Evolutionary conservation across 2,329 filamentous ascomycete genomes (phyloP), one percentile per base, ranked within the genome.

Genomic region (Colletotrichum costaricense): DNA sequence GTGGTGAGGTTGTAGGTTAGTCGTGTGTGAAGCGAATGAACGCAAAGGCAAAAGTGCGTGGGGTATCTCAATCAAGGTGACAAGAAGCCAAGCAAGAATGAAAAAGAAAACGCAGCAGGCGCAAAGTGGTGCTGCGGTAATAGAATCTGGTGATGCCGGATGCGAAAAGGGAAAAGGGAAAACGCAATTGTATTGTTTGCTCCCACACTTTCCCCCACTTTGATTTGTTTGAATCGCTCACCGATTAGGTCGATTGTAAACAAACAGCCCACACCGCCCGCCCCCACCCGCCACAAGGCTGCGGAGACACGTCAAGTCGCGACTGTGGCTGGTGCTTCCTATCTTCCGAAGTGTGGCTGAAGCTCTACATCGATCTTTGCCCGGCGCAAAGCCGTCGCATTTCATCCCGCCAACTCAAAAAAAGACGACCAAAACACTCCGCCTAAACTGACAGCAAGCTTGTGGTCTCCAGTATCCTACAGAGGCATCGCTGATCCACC

Each of bases 241-340:
- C 74, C 63, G 59, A 75, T 75, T 63, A 62, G 74, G 74, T 46
- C 33, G 67, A 65, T 67, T 72, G 74, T 75, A 75, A 75, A 75
- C 74, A 75, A 75, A 75, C 63, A 74, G 67, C 67, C 73, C 67
- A 74, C 71, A 62, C 71, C 55, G 22, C 28, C 55, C 60, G 14
- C 5, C 71, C 60, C 60, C 67, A 28, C 66, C 4, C 5, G 38
- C 28, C 24, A 19, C 28, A 16, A n/a, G 5, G 8, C 4, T 52
- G 33, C n/a, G 63, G 30, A 38, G 49, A 42, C 63, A 67, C 67
- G 72, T 55, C 24, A 22, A 55, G 52, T 33, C 67, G 67, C 63
- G 74, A 63, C 56, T 71, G 72, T 72, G 73, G 69, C 72, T 66
- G 55, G 16, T 55, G n/a, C 28, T 22, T 9, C 7, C 24, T 7